Evolutionary conservation across 805 yeast species (phyloP).

Genomic region (Wickerhamomyces ciferrii): DNA sequence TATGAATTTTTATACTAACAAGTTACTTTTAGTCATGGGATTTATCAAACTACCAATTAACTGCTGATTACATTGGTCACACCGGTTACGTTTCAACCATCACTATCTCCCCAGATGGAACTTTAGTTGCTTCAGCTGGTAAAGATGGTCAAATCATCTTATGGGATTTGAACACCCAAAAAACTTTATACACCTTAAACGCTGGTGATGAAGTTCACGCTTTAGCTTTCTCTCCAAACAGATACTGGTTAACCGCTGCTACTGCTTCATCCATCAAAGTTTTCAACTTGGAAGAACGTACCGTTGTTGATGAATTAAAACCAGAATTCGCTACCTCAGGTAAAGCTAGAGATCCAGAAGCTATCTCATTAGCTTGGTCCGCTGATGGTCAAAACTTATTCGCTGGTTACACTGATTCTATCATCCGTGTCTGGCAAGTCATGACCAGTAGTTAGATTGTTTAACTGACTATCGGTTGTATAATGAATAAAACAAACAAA

Average conservation of each 20-base stretch:
- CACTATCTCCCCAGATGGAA: constrained; percentile 99
- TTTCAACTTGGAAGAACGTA: constrained; percentile 95
- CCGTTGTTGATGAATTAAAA: constrained; percentile 92
- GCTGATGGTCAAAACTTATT: constrained; percentile 99
- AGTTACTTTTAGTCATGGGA: constrained; percentile 79
- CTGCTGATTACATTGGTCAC: constrained; percentile 98
- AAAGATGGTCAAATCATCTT: constrained; percentile 98
- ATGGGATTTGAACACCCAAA: constrained; percentile 90
- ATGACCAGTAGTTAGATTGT: constrained; percentile 55
- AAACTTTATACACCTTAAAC: constrained; percentile 85
- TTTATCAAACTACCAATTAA: constrained; percentile 73
- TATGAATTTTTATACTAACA: constrained; percentile 37
- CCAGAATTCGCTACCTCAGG: constrained; percentile 90
- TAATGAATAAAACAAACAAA: neutral
- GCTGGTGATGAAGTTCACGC: constrained; percentile 97
- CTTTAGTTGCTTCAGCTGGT: constrained; percentile 99
- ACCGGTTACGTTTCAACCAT: constrained; percentile 96
- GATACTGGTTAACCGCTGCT: constrained; percentile 99
- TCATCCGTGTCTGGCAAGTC: constrained; percentile 99
- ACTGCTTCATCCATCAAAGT: constrained; percentile 96
- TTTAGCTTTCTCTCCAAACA: constrained; percentile 99
- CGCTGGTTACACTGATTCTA: constrained; percentile 99
- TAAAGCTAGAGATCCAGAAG: constrained; percentile 96
- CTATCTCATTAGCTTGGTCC: constrained; percentile 98
- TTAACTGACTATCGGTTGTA: neutral